These are phyloP conservation scores for Fusarium begoniae DNA, from an alignment of 2,329 filamentous ascomycete species.

Conservation along the genomic window DNA sequence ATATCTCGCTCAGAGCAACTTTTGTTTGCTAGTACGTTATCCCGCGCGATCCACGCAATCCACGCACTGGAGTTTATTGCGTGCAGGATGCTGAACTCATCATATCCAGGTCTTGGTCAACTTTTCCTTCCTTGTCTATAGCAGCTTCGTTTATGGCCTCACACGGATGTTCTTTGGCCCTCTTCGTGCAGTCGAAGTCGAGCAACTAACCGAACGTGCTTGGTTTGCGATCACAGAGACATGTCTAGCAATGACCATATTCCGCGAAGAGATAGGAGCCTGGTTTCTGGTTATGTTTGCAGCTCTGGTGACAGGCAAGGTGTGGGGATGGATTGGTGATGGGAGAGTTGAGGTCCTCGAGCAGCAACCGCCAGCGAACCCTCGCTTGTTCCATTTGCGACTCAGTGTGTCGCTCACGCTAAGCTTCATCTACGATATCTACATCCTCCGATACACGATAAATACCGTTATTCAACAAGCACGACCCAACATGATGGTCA, in stretches of 20 bases:
- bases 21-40: conserved; percentile 84
- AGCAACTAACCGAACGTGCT: conserved; percentile 95
- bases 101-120: conserved; percentile 82
- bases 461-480: conserved; percentile 86
- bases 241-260: conserved; percentile 97
- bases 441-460: conserved; percentile 83
- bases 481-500: conserved; percentile 98
- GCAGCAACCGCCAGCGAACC: conserved; percentile 92
- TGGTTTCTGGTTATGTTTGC: conserved; percentile 99
- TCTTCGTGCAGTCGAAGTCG: conserved; percentile 91
- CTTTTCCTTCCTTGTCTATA: conserved; percentile 82
- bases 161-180: conserved; percentile 91
- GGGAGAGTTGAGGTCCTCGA: conserved; percentile 93
- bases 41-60: conserved; percentile 1
- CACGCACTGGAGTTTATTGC: neutral
- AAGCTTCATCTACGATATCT: conserved; percentile 81
- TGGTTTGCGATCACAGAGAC: conserved; percentile 99
- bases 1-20: conserved; percentile 94
- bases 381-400: conserved; percentile 85
- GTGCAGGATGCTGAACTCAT: conserved; percentile 10
- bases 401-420: conserved; percentile 81
- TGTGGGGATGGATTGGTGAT: conserved; percentile 99
- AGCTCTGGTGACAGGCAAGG: conserved; percentile 88
- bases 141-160: conserved; percentile 83
- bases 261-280: conserved; percentile 91